Evolutionary conservation across 768 basidiomycete genomes (phyloP), one percentile per base, ranked within the genome.

Genomic region (Lentinula lateritia): DNA sequence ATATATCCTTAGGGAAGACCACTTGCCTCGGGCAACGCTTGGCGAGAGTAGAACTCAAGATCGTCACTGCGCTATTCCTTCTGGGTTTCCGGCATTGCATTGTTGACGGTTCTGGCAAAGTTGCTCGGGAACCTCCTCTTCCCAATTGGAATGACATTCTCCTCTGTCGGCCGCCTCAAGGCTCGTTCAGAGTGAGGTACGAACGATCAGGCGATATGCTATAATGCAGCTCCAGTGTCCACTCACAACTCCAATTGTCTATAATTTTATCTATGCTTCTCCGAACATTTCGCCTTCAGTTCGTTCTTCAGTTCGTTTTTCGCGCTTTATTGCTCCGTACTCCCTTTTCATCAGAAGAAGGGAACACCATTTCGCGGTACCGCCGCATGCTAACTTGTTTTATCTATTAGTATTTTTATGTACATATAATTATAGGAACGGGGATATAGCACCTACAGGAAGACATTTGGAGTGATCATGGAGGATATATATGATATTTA

Each of bases 101-200:
- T 61, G 82, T 89, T 13, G 84, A 90, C 68, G 72, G 72, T 39
- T 69, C 65, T 32, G 89, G 87, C 39, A 73, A 75, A 64, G 72
- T 72, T 6, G 74, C 76, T 6, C 70, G 72, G 58, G 71, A 74
- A 23, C 73, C 78, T 9, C 88, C 88, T 38, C 77, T 71, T 41
- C 90, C 90, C 9, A 87, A 92, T 68, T 91, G 90, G 90, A 91
- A 92, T 72, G 89, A 91, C 69, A 82, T 82, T 62, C 77, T 89
- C 46, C 74, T 84, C 61, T 89, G 89, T 71, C 81, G 85, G 48
- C 89, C 89, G 5, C 76, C 80, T 57, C 70, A 76, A 57, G 82
- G 80, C 42, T 75, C 80, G 34, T 87, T 83, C 69, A 81, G 76
- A 66, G 68, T 90, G 61, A 76, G 77, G 50, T 87, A 85, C 65